Conservation (phyloP, 2,329 filamentous ascomycete genomes). For the Fusarium mexicanum region DNA sequence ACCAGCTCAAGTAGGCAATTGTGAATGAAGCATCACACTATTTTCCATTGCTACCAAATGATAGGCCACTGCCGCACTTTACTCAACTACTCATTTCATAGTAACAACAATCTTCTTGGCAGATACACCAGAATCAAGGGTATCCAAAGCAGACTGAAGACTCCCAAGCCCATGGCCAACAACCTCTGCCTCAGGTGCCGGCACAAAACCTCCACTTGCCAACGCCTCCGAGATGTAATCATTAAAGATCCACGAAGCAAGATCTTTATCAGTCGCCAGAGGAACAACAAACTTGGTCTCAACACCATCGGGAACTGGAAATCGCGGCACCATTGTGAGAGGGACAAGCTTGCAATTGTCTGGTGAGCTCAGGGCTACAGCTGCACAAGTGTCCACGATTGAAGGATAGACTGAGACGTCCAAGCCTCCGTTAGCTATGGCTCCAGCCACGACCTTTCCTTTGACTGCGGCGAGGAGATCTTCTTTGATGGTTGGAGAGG, state of each 20-base stretch:
- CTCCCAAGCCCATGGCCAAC: background rate
- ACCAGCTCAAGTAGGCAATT: too few species aligned
- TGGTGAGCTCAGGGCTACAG: conserved; percentile 6
- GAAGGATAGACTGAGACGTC: background rate
- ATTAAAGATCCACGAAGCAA: conserved; percentile 3
- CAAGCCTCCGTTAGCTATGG: conserved; percentile 9
- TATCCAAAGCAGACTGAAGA: conserved; percentile 2
- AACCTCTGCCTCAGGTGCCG: background rate
- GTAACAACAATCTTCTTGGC: conserved; percentile 12
- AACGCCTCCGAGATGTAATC: background rate
- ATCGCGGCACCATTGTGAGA: conserved; percentile 6
- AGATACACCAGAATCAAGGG: background rate
- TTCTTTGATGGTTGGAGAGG: background rate
- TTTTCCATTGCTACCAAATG: too few species aligned
- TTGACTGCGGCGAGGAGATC: background rate
- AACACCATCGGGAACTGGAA: background rate
- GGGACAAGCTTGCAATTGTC: conserved; percentile 2
- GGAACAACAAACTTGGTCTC: conserved; percentile 15
- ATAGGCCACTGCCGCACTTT: background rate
- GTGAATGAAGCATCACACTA: background rate
- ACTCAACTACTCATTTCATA: background rate
- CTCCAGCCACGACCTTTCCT: background rate
- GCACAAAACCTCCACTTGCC: background rate
- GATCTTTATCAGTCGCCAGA: background rate
- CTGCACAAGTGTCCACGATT: conserved; percentile 5